A percentile compares a stretch with the other conserved stretches of the same genome.
Conservation (phyloP, 2,329 filamentous ascomycete species). For the Trichophyton mentagrophytes region DNA sequence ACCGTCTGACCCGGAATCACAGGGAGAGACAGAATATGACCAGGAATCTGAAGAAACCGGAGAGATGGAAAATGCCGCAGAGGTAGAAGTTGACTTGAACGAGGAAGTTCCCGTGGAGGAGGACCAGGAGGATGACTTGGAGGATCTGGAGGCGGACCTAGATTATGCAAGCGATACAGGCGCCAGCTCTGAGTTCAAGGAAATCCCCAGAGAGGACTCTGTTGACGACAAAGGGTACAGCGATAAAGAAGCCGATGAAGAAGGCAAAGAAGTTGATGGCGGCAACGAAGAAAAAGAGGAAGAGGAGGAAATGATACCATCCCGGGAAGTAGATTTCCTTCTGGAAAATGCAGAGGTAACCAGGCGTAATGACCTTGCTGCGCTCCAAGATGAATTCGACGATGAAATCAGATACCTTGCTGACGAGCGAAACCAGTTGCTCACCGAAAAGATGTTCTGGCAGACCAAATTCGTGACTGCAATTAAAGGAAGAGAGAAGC, state of each 20-base stretch:
- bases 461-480: slow-evolving; percentile 6
- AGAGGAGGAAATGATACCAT: slow-evolving; percentile 4
- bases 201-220: not conserved
- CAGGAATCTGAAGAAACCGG: not conserved
- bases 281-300: not conserved
- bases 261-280: not conserved
- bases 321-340: slow-evolving; percentile 7
- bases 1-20: not conserved
- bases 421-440: not conserved
- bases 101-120: not conserved
- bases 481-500: slow-evolving; percentile 1
- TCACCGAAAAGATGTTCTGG: slow-evolving; percentile 1
- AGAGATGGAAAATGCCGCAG: not conserved
- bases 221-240: not conserved
- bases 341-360: slow-evolving; percentile 4
- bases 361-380: slow-evolving; percentile 3
- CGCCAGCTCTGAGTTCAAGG: not conserved
- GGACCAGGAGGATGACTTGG: not conserved
- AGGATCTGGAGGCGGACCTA: not conserved
- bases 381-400: slow-evolving; percentile 4
- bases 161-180: not conserved
- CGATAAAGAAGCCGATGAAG: not conserved
- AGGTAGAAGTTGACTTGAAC: not conserved
- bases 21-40: not conserved
- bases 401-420: slow-evolving; percentile 1